phyloP scores from a whole-genome alignment of 2,329 filamentous ascomycete genomes.

The Aspergillus sp. region DNA sequence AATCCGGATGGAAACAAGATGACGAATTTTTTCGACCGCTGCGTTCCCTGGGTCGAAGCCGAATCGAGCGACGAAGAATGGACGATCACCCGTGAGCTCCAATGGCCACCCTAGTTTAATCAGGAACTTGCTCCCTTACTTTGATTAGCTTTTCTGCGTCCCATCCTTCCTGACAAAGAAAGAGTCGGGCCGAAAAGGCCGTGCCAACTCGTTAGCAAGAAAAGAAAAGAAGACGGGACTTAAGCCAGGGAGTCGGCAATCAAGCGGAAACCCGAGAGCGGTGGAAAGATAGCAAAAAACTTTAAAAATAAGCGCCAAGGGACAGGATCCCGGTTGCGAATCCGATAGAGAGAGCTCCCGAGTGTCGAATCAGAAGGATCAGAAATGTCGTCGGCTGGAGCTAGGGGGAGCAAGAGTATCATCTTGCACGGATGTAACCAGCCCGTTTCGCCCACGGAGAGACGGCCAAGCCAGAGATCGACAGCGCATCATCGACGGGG shows the following conservation, averaged over 20 bases:
- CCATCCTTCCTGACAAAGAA: not conserved
- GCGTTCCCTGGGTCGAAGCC: not conserved
- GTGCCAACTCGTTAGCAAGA: not conserved
- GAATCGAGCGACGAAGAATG: not conserved
- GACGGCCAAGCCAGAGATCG: slow-evolving; percentile 31
- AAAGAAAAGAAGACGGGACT: not conserved
- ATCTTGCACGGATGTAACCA: slow-evolving; percentile 16
- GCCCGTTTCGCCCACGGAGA: slow-evolving; percentile 14
- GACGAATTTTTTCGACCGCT: not conserved
- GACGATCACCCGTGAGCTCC: not conserved
- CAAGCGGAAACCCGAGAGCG: not conserved
- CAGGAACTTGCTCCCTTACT: not conserved
- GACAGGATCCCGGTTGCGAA: not conserved
- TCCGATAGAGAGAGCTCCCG: not conserved
- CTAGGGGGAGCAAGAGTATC: not conserved
- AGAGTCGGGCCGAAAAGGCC: not conserved
- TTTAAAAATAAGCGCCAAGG: not conserved
- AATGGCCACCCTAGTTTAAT: not conserved
- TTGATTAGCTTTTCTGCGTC: not conserved
- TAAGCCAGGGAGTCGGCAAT: not conserved
- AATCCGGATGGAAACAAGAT: not conserved
- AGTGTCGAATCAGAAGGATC: slow-evolving; percentile 5
- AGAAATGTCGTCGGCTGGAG: not conserved
- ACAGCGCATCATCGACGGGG: slow-evolving; percentile 26
- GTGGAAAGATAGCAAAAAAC: not conserved